phyloP scores from a whole-genome alignment of 768 basidiomycete genomes.

The Rhodotorula babjevae region DNA sequence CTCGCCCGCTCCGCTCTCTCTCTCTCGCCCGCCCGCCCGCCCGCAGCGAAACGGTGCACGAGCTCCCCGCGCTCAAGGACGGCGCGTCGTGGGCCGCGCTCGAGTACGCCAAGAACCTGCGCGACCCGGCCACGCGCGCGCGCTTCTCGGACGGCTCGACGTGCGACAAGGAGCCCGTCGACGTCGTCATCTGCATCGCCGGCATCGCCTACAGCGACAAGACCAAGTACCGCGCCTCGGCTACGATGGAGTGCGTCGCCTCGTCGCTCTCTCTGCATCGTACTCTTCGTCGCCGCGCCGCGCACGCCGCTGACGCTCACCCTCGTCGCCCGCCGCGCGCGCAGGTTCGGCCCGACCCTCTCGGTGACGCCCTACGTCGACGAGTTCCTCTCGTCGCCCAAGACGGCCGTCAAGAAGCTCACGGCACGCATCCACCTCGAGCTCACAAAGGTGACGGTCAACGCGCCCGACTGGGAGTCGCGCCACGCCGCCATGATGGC shows the following conservation, averaged over 20 bases:
- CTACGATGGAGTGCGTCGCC: conserved; percentile 52
- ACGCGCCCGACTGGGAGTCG: conserved; percentile 93
- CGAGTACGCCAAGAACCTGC: conserved; percentile 79
- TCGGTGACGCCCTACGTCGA: conserved; percentile 66
- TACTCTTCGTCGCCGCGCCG: not conserved
- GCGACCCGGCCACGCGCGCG: conserved; percentile 44
- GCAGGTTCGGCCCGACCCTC: conserved; percentile 81
- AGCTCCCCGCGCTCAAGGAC: conserved; percentile 79
- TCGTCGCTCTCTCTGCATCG: not conserved
- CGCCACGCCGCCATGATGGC: conserved; percentile 88
- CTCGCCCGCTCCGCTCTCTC: too few relatives aligned
- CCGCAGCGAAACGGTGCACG: conserved; percentile 71
- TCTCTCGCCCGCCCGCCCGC: conserved; percentile 44
- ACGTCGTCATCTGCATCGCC: conserved; percentile 37
- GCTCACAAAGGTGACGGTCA: conserved; percentile 72
- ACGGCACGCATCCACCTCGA: conserved; percentile 68
- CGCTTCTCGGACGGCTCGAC: conserved; percentile 12
- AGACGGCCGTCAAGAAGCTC: conserved; percentile 78
- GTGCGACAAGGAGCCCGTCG: conserved; percentile 13
- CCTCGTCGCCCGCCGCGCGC: too few relatives aligned
- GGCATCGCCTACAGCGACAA: conserved; percentile 90
- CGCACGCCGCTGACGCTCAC: too few relatives aligned
- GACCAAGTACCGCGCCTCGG: conserved; percentile 84
- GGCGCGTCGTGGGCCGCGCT: conserved; percentile 92
- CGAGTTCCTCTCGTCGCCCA: conserved; percentile 69